Evolutionary conservation across 164 flowering plant species (phyloP).

Genomic region (Liriodendron chinense): DNA sequence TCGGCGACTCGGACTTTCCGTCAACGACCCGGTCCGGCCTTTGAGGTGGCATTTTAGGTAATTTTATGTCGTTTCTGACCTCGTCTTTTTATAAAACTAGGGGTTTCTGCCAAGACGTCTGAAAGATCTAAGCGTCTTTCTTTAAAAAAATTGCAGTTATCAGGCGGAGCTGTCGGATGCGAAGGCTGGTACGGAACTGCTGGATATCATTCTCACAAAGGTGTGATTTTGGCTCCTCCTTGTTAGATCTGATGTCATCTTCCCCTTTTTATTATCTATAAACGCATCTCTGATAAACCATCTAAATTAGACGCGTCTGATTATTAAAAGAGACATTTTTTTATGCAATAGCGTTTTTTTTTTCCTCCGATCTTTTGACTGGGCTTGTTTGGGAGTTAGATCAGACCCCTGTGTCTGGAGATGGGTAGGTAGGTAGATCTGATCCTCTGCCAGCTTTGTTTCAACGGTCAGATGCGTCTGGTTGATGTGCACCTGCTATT

Average conservation of each 20-base stretch:
- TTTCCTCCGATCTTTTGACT: no score
- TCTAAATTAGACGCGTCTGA: no score
- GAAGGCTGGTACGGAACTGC: slow-evolving; percentile 60
- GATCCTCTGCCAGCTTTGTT: no score
- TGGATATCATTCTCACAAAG: slow-evolving; percentile 76
- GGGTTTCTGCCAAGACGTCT: neutral
- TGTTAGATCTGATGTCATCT: neutral
- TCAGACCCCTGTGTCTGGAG: no score
- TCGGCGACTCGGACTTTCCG: slow-evolving; percentile 51
- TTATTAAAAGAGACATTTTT: no score
- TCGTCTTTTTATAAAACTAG: neutral
- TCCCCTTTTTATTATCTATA: neutral
- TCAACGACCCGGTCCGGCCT: slow-evolving; percentile 40
- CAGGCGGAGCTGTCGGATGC: slow-evolving; percentile 60
- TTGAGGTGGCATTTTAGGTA: slow-evolving; percentile 67
- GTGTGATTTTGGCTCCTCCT: slow-evolving; percentile 25
- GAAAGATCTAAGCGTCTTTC: neutral
- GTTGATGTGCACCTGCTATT: no score
- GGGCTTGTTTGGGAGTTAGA: no score
- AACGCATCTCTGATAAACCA: no score
- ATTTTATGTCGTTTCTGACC: neutral
- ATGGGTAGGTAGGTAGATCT: no score
- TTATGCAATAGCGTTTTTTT: no score
- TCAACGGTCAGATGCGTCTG: no score
- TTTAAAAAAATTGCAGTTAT: slow-evolving; percentile 37